Base-by-base conservation (phyloP, 768 basidiomycete species). In the Boletus rufocinnamomeus region DNA sequence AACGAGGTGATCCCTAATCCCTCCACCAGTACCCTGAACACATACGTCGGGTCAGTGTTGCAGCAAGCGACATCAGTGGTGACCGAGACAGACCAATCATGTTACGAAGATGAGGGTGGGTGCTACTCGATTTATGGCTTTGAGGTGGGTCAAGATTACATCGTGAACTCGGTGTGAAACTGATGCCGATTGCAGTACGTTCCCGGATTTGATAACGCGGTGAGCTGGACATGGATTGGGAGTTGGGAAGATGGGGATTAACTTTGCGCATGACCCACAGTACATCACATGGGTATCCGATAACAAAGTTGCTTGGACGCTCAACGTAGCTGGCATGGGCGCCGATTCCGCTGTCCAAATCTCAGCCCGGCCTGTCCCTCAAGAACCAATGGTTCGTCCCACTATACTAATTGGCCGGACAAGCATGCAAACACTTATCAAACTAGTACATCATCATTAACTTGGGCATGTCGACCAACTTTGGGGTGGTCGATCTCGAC, bases 281-380 rank as follows among this genome's bases (percentile, higher is more conserved):
- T 96, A 95, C 67, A 92, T 95, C 64, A 83, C 90, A 3, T 96
- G 94, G 94, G 77, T 95, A 57, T 80, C 84, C 56, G 79, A 87
- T 63, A 83, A 84, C 69, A 77, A 84, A 63, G 67, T 80, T 27
- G 75, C 87, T 10, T 95, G 94, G 94, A 92, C 89, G 5, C 68
- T 95, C 54, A 80, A 83, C 51, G 88, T 79, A 23, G 78, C 82
- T 4, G 91, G 87, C 1, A 70, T 95, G 70, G 89, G 76, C 0
- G 76, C 88, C 11, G 86, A 95, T 69, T 34, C 77, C 6, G 65
- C 66, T 35, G 83, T 82, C 2, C 67, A 89, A 57, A 87, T 95
- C 37, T 80, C 83, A 17, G 76, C 79, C 28, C 78, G 94, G 35
- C 84, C 88, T 3, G 75, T 96, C 14, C 79, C 94, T 0, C 82